phyloP scores from a whole-genome alignment of 169 alveolate species.

The Plasmodium knowlesi region DNA sequence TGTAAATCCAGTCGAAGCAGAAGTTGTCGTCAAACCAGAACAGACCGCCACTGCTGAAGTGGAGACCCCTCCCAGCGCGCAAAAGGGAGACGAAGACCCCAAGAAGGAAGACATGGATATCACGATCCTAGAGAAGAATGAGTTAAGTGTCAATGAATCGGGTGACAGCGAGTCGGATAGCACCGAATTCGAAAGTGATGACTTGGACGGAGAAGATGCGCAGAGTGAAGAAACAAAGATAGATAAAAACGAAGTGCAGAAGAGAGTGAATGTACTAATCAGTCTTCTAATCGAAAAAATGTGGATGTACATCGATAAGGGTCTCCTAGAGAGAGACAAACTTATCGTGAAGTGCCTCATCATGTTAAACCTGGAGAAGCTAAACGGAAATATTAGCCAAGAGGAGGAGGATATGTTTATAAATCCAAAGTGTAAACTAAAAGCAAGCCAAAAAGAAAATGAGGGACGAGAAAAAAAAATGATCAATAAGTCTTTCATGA shows the following conservation, averaged over 20 bases:
- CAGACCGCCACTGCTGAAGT: not conserved
- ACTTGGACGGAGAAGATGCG: constrained; percentile 55
- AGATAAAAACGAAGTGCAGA: constrained; percentile 81
- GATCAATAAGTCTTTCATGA: constrained; percentile 77
- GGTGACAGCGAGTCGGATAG: not conserved
- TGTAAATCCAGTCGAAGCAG: not conserved
- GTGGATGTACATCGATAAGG: constrained; percentile 93
- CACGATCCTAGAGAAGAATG: not conserved
- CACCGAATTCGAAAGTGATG: not conserved
- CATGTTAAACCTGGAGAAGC: constrained; percentile 89
- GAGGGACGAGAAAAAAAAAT: constrained; percentile 78
- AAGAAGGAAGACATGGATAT: not conserved
- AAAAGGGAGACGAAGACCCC: not conserved
- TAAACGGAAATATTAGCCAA: constrained; percentile 76
- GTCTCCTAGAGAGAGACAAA: constrained; percentile 95
- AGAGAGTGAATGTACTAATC: constrained; percentile 90
- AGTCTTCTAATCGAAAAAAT: constrained; percentile 92
- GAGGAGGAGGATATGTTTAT: constrained; percentile 71
- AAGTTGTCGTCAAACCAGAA: not conserved
- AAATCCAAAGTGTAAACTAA: constrained; percentile 82
- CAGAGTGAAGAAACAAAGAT: constrained; percentile 85
- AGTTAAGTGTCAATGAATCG: too few relatives aligned
- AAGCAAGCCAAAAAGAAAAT: constrained; percentile 21
- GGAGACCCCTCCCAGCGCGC: not conserved
- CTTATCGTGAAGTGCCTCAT: constrained; percentile 94